Conservation (phyloP, 352 stramenopile species). For the Phytophthora sp. region DNA sequence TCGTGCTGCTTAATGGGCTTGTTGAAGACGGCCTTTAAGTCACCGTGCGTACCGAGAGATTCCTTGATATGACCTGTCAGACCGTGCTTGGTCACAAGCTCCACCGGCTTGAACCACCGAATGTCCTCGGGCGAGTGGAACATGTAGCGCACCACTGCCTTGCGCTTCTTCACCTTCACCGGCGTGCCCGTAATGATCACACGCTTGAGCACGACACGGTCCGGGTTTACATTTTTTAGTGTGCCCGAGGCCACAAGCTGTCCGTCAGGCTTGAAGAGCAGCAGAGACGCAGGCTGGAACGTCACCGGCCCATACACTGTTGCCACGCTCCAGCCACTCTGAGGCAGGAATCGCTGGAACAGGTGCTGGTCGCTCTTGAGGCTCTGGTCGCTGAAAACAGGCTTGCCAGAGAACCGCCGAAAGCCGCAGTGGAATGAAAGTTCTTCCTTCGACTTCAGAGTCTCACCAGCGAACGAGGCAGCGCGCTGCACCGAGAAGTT, state of each 20-base stretch:
- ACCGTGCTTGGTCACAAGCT: conserved; percentile 98
- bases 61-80: conserved; percentile 98
- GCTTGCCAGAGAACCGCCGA: conserved; percentile 91
- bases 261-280: conserved; percentile 90
- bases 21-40: conserved; percentile 99
- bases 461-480: conserved; percentile 68
- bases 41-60: conserved; percentile 98
- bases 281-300: conserved; percentile 96
- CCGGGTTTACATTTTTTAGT: conserved; percentile 96
- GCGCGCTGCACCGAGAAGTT: conserved; percentile 96
- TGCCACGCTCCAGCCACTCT: conserved; percentile 90
- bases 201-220: conserved; percentile 98
- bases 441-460: conserved; percentile 97
- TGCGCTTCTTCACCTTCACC: conserved; percentile 98
- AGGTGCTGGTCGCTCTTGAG: conserved; percentile 99
- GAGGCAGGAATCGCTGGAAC: conserved; percentile 97
- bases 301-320: conserved; percentile 93
- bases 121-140: conserved; percentile 99
- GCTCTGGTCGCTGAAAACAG: conserved; percentile 98
- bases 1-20: conserved; percentile 99
- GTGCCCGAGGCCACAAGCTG: conserved; percentile 95
- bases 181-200: conserved; percentile 98
- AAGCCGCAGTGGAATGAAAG: conserved; percentile 97
- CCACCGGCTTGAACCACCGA: conserved; percentile 98
- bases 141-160: conserved; percentile 99